Evolutionary conservation across 257 asterid genomes (phyloP).

Genomic region (Solanum gracilifrons): DNA sequence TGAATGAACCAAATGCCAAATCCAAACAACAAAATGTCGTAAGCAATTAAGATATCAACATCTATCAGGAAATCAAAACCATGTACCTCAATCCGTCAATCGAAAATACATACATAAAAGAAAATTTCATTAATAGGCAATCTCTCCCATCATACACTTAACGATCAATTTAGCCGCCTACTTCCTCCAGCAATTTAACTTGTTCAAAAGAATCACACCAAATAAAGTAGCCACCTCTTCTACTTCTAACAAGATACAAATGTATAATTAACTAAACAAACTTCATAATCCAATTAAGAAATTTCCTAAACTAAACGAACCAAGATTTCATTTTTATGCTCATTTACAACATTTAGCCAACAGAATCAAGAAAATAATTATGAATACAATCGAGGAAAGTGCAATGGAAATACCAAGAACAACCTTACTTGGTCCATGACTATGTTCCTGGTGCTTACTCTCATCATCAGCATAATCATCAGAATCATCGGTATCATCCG

Average conservation of each 20-base stretch:
- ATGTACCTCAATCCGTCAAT: background rate
- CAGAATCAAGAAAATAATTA: conserved; percentile 78
- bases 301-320: background rate
- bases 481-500: conserved; percentile 10
- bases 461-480: conserved; percentile 18
- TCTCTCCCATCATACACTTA: background rate
- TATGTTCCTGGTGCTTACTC: conserved; percentile 13
- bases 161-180: background rate
- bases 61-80: background rate
- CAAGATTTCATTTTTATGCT: conserved; percentile 1
- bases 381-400: conserved; percentile 75
- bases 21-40: background rate
- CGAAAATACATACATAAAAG: background rate
- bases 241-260: background rate
- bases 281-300: background rate
- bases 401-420: conserved; percentile 92
- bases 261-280: background rate
- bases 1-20: background rate
- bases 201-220: background rate
- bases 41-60: background rate
- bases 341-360: conserved; percentile 80
- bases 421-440: conserved; percentile 78
- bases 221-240: background rate
- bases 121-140: background rate
- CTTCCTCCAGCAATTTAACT: background rate